Percentiles rank a stretch among this genome's conserved stretches.
These are phyloP conservation scores for Tetrapisispora arboricola DNA, from an alignment of 805 yeast species.

Conservation along the genomic window DNA sequence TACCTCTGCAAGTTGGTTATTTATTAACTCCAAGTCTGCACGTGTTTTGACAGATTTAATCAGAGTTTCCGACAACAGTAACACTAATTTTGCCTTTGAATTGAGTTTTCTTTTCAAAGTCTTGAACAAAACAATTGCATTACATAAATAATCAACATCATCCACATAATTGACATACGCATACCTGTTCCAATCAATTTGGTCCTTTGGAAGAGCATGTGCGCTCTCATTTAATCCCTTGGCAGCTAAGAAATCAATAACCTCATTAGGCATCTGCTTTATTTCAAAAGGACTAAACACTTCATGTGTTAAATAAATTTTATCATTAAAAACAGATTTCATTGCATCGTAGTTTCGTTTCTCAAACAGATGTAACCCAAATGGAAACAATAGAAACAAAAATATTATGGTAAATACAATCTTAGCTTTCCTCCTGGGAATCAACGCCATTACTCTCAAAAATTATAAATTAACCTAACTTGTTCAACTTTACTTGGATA, in stretches of 20 bases:
- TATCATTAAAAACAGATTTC: not conserved
- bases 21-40: not conserved
- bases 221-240: not conserved
- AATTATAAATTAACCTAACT: not conserved
- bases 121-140: slow-evolving; percentile 40
- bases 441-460: not conserved
- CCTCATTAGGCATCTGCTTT: slow-evolving; percentile 11
- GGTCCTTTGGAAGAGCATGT: not conserved
- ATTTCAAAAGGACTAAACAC: slow-evolving; percentile 12
- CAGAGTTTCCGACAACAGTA: slow-evolving; percentile 29
- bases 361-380: not conserved
- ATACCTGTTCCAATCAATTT: slow-evolving; percentile 30
- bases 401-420: not conserved
- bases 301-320: slow-evolving; percentile 2
- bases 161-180: slow-evolving; percentile 55
- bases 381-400: not conserved
- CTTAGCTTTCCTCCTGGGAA: slow-evolving; percentile 1
- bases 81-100: slow-evolving; percentile 37
- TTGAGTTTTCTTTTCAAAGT: slow-evolving; percentile 29
- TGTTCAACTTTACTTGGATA: too few species aligned
- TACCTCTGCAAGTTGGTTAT: not conserved
- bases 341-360: not conserved
- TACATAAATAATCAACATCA: slow-evolving; percentile 38
- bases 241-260: slow-evolving; percentile 5
- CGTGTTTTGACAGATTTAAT: not conserved